Base-by-base conservation (phyloP, 495 filamentous ascomycete genomes). In the Poronia punctata region DNA sequence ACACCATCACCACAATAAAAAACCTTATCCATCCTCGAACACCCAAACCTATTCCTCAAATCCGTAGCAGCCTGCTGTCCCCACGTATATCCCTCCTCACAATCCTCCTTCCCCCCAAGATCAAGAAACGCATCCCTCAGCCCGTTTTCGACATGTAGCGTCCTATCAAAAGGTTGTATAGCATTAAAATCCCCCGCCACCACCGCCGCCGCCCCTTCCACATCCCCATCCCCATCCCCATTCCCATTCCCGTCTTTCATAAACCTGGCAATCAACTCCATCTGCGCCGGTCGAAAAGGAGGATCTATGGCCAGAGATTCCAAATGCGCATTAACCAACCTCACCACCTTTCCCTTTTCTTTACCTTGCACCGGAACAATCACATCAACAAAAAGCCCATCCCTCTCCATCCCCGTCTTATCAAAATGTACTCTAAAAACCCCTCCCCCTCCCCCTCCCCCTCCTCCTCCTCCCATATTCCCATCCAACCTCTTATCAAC, bases 171-270 rank as follows among this genome's bases (percentile, higher is more conserved):
- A 9, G 57, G 55, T 46, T 78, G 57, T 33, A 77, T 74, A 10
- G 76, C 74, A 32, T 80, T 79, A 20, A 76, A 57, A 48, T 79
- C 74, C 1, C 75, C 76, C 0, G 64, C 61, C 45, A 45, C 65
- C 17, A 45, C 15, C 11, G 37, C 38, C n/a, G 24, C 24, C 7
- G 7, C 7, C 7, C 7, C 24, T 27, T n/a, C n/a, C n/a, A n/a
- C n/a, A n/a, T n/a, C n/a, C n/a, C n/a, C n/a, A n/a, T n/a, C n/a
- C n/a, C n/a, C n/a, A n/a, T n/a, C n/a, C n/a, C n/a, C n/a, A n/a
- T n/a, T n/a, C n/a, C n/a, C n/a, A n/a, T n/a, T n/a, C n/a, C n/a
- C n/a, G n/a, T n/a, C n/a, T n/a, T 41, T 15, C 25, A 12, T 1
- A 2, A 4, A 7, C 0, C 14, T 41, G 12, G 18, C 22, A 26